Evolutionary conservation across 2,329 filamentous ascomycete genomes (phyloP).

Genomic region (Colletotrichum tanaceti): DNA sequence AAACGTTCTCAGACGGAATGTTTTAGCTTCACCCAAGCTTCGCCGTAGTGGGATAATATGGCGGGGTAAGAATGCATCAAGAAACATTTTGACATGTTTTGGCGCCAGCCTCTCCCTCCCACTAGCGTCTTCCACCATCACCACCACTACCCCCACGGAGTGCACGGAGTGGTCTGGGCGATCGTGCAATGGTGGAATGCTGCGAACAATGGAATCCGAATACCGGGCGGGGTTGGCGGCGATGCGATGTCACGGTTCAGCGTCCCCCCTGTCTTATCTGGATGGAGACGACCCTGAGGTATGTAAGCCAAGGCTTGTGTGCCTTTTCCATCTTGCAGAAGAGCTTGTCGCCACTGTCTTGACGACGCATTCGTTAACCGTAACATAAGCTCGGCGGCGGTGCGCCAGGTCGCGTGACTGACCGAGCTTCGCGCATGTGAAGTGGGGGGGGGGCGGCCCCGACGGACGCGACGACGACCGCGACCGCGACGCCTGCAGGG

Average conservation of each 20-base stretch:
- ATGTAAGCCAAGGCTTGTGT: neutral
- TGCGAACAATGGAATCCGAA: constrained; percentile 18
- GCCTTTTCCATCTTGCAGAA: too few species aligned
- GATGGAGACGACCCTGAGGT: too few species aligned
- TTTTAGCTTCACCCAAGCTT: constrained; percentile 9
- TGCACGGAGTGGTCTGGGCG: constrained; percentile 1
- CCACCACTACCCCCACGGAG: too few species aligned
- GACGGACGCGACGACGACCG: neutral
- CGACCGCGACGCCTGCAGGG: neutral
- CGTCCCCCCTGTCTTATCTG: neutral
- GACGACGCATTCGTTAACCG: too few species aligned
- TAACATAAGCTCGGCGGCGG: neutral
- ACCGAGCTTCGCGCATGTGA: constrained; percentile 18
- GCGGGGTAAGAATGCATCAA: constrained; percentile 30
- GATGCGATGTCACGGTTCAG: constrained; percentile 8
- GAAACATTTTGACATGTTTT: neutral
- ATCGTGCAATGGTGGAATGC: constrained; percentile 21
- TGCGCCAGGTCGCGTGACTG: constrained; percentile 35
- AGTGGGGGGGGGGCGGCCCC: constrained; percentile 19
- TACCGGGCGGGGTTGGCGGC: neutral
- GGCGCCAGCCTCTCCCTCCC: constrained; percentile 19
- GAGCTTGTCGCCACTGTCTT: too few species aligned
- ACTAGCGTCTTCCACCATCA: too few species aligned
- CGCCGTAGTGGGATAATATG: constrained; percentile 20
- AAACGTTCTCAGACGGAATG: constrained; percentile 1